Percentiles rank a stretch among this genome's conserved stretches.
phyloP scores from a whole-genome alignment of 2,329 filamentous ascomycete species.

The Phyllosticta citrichinensis region DNA sequence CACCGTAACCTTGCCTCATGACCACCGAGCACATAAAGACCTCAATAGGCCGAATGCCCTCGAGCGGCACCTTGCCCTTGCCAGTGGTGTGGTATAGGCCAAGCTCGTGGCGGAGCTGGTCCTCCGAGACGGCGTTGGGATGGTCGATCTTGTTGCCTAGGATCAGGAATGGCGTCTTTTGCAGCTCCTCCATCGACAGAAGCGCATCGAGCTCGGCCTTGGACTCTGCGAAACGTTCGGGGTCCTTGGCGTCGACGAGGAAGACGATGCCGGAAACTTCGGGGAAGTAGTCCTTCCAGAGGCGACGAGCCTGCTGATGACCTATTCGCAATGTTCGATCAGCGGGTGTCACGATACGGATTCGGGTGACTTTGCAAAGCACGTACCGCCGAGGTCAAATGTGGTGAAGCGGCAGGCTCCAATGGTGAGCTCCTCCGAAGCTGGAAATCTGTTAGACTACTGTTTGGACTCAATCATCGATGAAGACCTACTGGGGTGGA shows the following conservation, averaged over 20 bases:
- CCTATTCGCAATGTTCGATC: slow-evolving; percentile 5
- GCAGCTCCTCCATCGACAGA: slow-evolving; percentile 90
- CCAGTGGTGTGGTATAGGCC: slow-evolving; percentile 94
- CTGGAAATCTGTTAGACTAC: slow-evolving; percentile 33
- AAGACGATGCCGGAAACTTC: slow-evolving; percentile 71
- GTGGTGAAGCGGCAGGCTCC: slow-evolving; percentile 73
- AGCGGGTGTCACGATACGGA: neutral
- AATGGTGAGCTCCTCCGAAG: slow-evolving; percentile 51
- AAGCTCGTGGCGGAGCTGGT: slow-evolving; percentile 83
- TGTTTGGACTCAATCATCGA: neutral
- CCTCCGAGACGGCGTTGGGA: slow-evolving; percentile 88
- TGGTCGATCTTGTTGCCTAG: slow-evolving; percentile 99
- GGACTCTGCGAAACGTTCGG: slow-evolving; percentile 85
- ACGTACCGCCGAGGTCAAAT: slow-evolving; percentile 69
- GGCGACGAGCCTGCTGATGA: slow-evolving; percentile 30
- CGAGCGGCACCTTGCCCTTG: slow-evolving; percentile 86
- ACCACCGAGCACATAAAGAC: slow-evolving; percentile 97
- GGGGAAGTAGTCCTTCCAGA: slow-evolving; percentile 32
- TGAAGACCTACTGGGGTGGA: slow-evolving; percentile 69
- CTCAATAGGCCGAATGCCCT: slow-evolving; percentile 91
- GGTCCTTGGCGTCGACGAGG: slow-evolving; percentile 94
- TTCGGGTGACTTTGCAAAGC: neutral
- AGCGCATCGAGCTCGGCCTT: slow-evolving; percentile 94
- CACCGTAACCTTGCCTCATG: slow-evolving; percentile 73
- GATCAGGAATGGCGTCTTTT: slow-evolving; percentile 91